These are phyloP conservation scores for Boehmeria nivea DNA, from an alignment of 306 rosid species.

Conservation along the genomic window DNA sequence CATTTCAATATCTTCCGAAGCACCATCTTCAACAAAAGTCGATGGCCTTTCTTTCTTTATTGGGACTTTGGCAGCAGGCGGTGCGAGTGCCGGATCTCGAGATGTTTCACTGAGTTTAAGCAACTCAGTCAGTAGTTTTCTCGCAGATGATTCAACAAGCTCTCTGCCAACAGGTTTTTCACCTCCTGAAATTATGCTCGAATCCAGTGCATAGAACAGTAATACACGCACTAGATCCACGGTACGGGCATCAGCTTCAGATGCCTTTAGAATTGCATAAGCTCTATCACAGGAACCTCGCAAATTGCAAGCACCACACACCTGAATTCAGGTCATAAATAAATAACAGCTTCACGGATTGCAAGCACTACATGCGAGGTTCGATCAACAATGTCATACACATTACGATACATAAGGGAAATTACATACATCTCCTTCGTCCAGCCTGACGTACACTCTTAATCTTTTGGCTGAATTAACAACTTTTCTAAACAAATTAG, in stretches of 20 bases:
- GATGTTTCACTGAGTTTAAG: conserved; percentile 57
- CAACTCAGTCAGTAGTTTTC: conserved; percentile 68
- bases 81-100: conserved; percentile 40
- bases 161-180: conserved; percentile 67
- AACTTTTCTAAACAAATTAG: conserved; percentile 70
- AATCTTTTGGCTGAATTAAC: conserved; percentile 92
- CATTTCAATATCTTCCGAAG: conserved; percentile 47
- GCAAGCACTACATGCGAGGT: too few relatives aligned
- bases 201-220: conserved; percentile 68
- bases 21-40: conserved; percentile 18
- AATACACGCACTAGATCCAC: conserved; percentile 85
- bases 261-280: conserved; percentile 58
- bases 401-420: conserved; percentile 12
- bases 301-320: conserved; percentile 72
- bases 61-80: conserved; percentile 25
- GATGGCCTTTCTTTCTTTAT: conserved; percentile 21
- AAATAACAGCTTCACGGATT: not conserved
- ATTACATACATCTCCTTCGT: conserved; percentile 84
- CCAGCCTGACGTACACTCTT: conserved; percentile 62
- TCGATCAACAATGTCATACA: too few relatives aligned
- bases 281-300: conserved; percentile 94
- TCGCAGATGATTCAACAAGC: conserved; percentile 59
- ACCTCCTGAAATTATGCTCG: conserved; percentile 60
- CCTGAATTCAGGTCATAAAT: conserved; percentile 37
- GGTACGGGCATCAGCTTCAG: conserved; percentile 69